Base-by-base conservation (phyloP, 176 grass and related monocot species). In the Musa troglodytarum region DNA sequence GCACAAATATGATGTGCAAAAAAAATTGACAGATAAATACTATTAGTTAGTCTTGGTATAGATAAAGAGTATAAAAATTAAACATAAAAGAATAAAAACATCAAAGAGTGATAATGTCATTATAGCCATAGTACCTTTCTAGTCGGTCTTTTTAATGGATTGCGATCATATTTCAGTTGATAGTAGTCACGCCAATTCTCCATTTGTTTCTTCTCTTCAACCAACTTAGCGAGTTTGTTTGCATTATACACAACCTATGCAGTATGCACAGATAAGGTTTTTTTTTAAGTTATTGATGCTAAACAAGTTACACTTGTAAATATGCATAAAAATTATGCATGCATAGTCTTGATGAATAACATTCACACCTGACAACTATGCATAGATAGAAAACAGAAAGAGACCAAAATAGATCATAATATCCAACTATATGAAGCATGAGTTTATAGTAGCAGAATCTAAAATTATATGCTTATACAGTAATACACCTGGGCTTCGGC, bases 171-270 rank as follows among this genome's bases (percentile, higher is more conserved):
- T 81, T 88, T 95, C 62, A 99, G 74, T 71, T 86, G 80, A 81
- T 92, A 95, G 76, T 88, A 99, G 65, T 99, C 91, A 24, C 87
- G 88, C 96, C 91, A 95, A 49, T 99, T 99, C 86, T 84, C 85
- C 82, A 89, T 82, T 15, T 95, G 80, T 68, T 86, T 88, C 79
- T 92, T 99, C 86, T 99, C 82, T 89, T 99, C 82, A 19, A 99
- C 96, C 72, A 99, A 68, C 75, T 92, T 83, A 64, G 74, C 81
- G 63, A 99, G 89, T 71, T 89, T 92, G 74, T 99, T 99, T 83
- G 96, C 88, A 83, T 99, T 91, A 76, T 95, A 89, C 55, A 95
- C 96, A 79, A 86, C 85, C 91, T 99, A 72, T 49, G 53, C 11
- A 65, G 17, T 11, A 66, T 17, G 34, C 17, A 52, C 15, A 49